Evolutionary conservation across 768 basidiomycete genomes (phyloP), one percentile per base, ranked within the genome.

Genomic region (Rhodotorula graminis): DNA sequence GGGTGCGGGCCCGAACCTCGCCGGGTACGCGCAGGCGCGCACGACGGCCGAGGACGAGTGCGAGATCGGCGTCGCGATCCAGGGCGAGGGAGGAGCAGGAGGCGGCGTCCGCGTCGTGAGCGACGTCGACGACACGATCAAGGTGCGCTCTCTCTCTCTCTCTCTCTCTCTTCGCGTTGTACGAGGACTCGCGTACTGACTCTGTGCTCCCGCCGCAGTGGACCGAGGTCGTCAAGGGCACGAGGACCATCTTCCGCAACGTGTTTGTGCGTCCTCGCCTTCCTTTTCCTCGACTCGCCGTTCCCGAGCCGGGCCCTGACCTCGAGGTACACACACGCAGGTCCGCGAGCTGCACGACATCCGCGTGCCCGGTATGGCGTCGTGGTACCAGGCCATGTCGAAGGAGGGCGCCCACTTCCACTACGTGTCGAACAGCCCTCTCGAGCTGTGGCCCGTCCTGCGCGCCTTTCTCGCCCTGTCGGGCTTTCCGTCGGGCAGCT

Each of bases 351-450:
- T 92, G 44, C 83, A 85, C 65, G 92, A 97, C 61, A 86, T 87
- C 47, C 82, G 89, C 56, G 90, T 74, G 3, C 69, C 66, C 14
- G 79, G 80, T n/a, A 80, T 81, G 79, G 65, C 77, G 18, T 66
- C 77, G 4, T 78, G 82, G 75, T 83, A 82, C 65, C 69, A 72
- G 8, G 53, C 55, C 9, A 72, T 82, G 67, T 64, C 64, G 4
- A 63, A 27, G 6, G 59, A 82, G 29, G 92, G 93, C 1, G 89
- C 88, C 16, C 81, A 87, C 65, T 94, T 93, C 80, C 92, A 93
- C 78, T 95, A 93, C 80, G 92, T 94, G 63, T 93, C 91, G 25
- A 97, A 97, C 79, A 88, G 89, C 0, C 94, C 94, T 0, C 65
- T 72, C 69, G 91, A 92, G 78, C 83, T 94, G 14, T 84, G 92